Conservation (phyloP, 1,139 yeast species). For the Hansenula anomala region DNA sequence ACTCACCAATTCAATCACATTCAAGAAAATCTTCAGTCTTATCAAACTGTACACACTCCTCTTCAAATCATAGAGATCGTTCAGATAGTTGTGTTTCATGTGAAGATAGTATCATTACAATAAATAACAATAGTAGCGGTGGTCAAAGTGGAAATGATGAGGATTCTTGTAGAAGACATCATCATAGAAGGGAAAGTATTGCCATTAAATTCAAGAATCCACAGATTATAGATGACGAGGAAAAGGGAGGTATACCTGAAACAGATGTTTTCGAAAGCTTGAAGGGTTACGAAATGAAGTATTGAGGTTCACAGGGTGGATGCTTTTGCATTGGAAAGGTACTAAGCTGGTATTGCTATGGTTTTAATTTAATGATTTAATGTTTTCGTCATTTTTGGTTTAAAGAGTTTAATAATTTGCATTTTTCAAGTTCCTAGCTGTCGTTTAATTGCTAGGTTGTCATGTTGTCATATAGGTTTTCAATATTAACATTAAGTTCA, state of each 20-base stretch:
- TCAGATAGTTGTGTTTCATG: conserved; percentile 1
- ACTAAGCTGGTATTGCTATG: too few relatives aligned
- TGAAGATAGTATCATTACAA: not conserved
- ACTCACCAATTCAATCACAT: not conserved
- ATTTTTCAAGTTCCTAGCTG: too few relatives aligned
- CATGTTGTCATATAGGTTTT: too few relatives aligned
- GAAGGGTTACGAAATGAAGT: conserved; percentile 1
- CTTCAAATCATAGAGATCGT: not conserved
- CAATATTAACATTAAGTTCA: too few relatives aligned
- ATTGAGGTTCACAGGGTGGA: not conserved
- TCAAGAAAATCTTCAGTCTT: conserved; percentile 2
- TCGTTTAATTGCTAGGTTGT: too few relatives aligned
- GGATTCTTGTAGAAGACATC: conserved; percentile 18
- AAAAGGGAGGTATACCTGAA: not conserved
- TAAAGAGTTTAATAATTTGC: too few relatives aligned
- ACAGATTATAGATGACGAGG: conserved; percentile 7
- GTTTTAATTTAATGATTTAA: too few relatives aligned
- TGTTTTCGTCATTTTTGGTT: too few relatives aligned
- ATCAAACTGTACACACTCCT: not conserved
- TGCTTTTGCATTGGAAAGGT: too few relatives aligned
- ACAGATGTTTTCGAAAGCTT: not conserved
- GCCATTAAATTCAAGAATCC: conserved; percentile 21
- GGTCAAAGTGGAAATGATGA: not conserved
- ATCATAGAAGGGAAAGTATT: conserved; percentile 22
- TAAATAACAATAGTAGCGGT: too few relatives aligned